Base-by-base conservation (phyloP, 768 basidiomycete genomes). In the Trichaptum fuscoviolaceum region DNA sequence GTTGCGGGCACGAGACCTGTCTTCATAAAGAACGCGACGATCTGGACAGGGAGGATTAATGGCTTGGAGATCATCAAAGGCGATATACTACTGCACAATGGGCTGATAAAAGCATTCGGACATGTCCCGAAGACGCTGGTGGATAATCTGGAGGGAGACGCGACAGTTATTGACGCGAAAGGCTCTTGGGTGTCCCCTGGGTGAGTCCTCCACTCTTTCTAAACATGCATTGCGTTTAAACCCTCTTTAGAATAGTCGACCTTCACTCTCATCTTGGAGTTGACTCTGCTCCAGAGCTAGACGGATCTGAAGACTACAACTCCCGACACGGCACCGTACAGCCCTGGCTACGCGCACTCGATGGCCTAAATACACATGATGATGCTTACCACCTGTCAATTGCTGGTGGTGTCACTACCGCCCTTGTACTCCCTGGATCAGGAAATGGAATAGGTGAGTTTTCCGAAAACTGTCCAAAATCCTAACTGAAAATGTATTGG, bases 41-140 rank as follows among this genome's bases (percentile, higher is more conserved):
- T 86, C 24, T 86, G 85, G 85, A 85, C 84, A 0, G 85, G 84
- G 17, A 72, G 77, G 30, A 57, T 78, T 25, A 69, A 75, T 15
- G 80, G 78, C 6, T 73, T 75, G 20, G 74, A 74, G 30, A 73
- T 79, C 30, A 68, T 84, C 23, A 67, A 75, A n/a, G 77, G 76
- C 10, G 78, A 78, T 26, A 70, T 85, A 25, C 70, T 80, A 0
- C 72, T 85, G 62, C 78, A 82, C 57, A 76, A 75, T 59, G 77
- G 77, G 27, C 70, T 78, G 60, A 75, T 79, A 59, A 77, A 76
- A 65, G 74, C 73, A 42, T 36, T 78, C 5, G 77, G 78, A 5
- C 35, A 26, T 23, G 61, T 58, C 20, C 35, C 62, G n/a, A 27
- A 52, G 18, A 35, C 57, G 2, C 66, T 69, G 20, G 72, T 68